These are phyloP conservation scores for Aspergillus hancockii DNA, from an alignment of 495 filamentous ascomycete species.

Conservation along the genomic window DNA sequence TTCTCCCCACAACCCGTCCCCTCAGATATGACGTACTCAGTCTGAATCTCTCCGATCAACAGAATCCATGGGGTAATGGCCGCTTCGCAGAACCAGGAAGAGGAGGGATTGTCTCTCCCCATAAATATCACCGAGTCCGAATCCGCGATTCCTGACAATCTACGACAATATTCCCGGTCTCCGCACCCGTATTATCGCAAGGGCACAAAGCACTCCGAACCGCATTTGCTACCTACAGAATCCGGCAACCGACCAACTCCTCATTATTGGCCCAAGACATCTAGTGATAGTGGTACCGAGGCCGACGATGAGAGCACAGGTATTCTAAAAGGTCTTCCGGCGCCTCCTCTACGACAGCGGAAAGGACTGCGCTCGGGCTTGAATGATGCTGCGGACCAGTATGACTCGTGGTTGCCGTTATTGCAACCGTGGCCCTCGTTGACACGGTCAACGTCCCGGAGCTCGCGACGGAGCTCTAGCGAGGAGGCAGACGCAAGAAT, in stretches of 20 bases:
- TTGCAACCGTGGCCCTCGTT: conserved; percentile 42
- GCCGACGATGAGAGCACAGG: conserved; percentile 79
- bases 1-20: conserved; percentile 13
- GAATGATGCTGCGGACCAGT: conserved; percentile 39
- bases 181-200: conserved; percentile 74
- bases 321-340: conserved; percentile 77
- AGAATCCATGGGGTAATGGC: conserved; percentile 43
- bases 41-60: conserved; percentile 20
- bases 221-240: conserved; percentile 24
- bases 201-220: conserved; percentile 26
- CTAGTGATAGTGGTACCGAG: conserved; percentile 87
- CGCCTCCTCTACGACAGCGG: conserved; percentile 65
- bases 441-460: conserved; percentile 31
- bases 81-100: conserved; percentile 38
- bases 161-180: conserved; percentile 65
- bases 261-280: conserved; percentile 48
- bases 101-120: conserved; percentile 28
- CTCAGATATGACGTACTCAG: conserved; percentile 38
- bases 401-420: conserved; percentile 37
- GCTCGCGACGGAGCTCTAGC: conserved; percentile 42
- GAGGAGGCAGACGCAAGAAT: conserved; percentile 35
- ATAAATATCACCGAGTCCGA: conserved; percentile 28
- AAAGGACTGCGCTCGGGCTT: conserved; percentile 68
- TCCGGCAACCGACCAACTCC: conserved; percentile 27
- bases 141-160: conserved; percentile 22